Conservation (phyloP, 257 asterid genomes). For the Penstemon davidsonii region DNA sequence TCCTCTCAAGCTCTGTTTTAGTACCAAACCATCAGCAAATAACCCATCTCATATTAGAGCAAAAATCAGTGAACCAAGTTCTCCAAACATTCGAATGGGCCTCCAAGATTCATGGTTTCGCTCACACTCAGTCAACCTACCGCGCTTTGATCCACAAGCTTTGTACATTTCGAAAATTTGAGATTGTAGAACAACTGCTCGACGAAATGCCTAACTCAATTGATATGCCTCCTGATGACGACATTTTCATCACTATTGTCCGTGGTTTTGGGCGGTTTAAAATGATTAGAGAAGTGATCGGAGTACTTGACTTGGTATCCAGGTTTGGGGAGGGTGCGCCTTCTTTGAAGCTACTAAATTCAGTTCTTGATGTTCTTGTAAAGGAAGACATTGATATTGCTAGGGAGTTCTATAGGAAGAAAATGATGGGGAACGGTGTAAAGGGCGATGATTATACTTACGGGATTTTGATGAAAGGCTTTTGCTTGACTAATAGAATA, state of each 20-base stretch:
- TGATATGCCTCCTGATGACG: slow-evolving; percentile 63
- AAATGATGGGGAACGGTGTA: slow-evolving; percentile 70
- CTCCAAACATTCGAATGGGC: slow-evolving; percentile 95
- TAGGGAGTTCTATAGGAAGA: slow-evolving; percentile 76
- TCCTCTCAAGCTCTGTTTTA: slow-evolving; percentile 36
- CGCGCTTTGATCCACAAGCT: slow-evolving; percentile 79
- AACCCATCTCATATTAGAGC: slow-evolving; percentile 65
- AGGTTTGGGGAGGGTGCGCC: slow-evolving; percentile 58
- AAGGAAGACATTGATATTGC: slow-evolving; percentile 89
- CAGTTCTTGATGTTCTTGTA: slow-evolving; percentile 87
- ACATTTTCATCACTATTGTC: slow-evolving; percentile 64
- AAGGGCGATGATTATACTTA: slow-evolving; percentile 80
- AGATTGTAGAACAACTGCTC: slow-evolving; percentile 54
- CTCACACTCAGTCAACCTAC: slow-evolving; percentile 65
- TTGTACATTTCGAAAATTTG: slow-evolving; percentile 57
- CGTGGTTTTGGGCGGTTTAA: slow-evolving; percentile 80
- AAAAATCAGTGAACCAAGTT: slow-evolving; percentile 65
- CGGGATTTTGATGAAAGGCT: slow-evolving; percentile 91
- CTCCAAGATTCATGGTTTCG: slow-evolving; percentile 57
- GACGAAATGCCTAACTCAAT: slow-evolving; percentile 81
- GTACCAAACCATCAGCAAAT: slow-evolving; percentile 68
- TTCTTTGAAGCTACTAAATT: slow-evolving; percentile 69
- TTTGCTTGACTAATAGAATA: slow-evolving; percentile 83
- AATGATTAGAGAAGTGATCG: slow-evolving; percentile 60
- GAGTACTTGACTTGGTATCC: slow-evolving; percentile 56